Conservation (phyloP, 192 early-diverging fungal species). For the Funneliformis geosporum region DNA sequence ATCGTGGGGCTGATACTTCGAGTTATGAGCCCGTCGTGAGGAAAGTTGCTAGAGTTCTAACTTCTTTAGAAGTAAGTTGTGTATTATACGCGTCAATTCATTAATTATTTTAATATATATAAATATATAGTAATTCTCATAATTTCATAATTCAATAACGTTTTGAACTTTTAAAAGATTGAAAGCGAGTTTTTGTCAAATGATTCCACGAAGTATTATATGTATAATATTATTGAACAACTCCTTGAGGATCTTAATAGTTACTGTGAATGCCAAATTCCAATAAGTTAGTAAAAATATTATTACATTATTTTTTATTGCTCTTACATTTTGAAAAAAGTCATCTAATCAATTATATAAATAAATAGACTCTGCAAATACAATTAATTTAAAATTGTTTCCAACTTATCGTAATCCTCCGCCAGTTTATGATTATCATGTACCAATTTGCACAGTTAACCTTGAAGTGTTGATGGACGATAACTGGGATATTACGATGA, state of each 20-base stretch:
- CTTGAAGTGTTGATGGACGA: constrained; percentile 63
- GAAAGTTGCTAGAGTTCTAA: constrained; percentile 81
- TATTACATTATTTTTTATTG: too few species aligned
- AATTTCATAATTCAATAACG: neutral
- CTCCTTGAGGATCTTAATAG: constrained; percentile 83
- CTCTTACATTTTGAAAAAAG: too few species aligned
- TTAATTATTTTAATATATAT: too few species aligned
- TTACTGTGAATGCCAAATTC: constrained; percentile 85
- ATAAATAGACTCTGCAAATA: constrained; percentile 77
- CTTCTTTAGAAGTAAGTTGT: constrained; percentile 73
- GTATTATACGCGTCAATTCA: constrained; percentile 12
- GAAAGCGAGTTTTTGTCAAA: constrained; percentile 64
- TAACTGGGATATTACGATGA: constrained; percentile 93
- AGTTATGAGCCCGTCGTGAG: constrained; percentile 88
- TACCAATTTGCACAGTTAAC: constrained; percentile 78
- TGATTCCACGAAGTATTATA: constrained; percentile 41
- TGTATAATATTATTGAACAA: constrained; percentile 83
- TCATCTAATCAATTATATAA: too few species aligned
- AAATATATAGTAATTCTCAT: too few species aligned
- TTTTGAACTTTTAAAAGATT: constrained; percentile 40
- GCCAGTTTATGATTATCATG: constrained; percentile 77
- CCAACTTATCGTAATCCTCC: constrained; percentile 75
- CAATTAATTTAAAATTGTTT: constrained; percentile 86
- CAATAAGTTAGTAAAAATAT: constrained; percentile 71
- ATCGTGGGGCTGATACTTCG: constrained; percentile 73